Conservation (phyloP, 2,329 filamentous ascomycete species). For the Diaporthe vaccinii region DNA sequence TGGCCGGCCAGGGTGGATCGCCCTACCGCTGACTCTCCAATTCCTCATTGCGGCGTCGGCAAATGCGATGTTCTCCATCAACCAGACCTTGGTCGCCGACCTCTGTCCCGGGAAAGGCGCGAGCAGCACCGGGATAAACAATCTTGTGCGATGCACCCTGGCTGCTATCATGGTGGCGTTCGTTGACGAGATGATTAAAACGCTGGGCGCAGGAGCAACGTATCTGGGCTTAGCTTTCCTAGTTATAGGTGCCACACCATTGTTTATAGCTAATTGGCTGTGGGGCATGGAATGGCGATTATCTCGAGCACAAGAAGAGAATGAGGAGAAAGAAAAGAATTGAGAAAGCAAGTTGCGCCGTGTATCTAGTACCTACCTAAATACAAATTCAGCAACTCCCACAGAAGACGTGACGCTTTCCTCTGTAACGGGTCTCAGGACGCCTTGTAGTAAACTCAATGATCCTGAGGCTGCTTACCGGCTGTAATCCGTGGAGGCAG, state of each 20-base stretch:
- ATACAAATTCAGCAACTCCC: no score
- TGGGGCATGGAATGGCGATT: constrained; percentile 23
- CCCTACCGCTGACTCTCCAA: constrained; percentile 46
- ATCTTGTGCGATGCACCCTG: constrained; percentile 49
- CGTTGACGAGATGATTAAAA: constrained; percentile 41
- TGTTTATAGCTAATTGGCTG: constrained; percentile 14
- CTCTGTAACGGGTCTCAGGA: no score
- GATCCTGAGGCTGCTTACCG: no score
- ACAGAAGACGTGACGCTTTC: no score
- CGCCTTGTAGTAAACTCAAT: no score
- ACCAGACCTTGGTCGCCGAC: constrained; percentile 51
- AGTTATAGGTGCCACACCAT: not conserved
- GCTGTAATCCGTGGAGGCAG: no score
- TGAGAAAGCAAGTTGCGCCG: not conserved
- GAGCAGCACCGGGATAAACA: constrained; percentile 52
- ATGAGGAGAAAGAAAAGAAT: not conserved
- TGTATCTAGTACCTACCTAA: no score
- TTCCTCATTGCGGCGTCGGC: constrained; percentile 53
- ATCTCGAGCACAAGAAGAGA: not conserved
- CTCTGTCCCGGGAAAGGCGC: constrained; percentile 50
- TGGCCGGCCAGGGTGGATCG: constrained; percentile 45
- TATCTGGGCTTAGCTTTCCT: constrained; percentile 41
- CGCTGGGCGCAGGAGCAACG: constrained; percentile 35
- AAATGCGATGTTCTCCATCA: constrained; percentile 54
- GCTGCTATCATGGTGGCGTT: constrained; percentile 48